phyloP scores from a whole-genome alignment of 1,284 basidiomycete species.

The Fomitopsis betulina region DNA sequence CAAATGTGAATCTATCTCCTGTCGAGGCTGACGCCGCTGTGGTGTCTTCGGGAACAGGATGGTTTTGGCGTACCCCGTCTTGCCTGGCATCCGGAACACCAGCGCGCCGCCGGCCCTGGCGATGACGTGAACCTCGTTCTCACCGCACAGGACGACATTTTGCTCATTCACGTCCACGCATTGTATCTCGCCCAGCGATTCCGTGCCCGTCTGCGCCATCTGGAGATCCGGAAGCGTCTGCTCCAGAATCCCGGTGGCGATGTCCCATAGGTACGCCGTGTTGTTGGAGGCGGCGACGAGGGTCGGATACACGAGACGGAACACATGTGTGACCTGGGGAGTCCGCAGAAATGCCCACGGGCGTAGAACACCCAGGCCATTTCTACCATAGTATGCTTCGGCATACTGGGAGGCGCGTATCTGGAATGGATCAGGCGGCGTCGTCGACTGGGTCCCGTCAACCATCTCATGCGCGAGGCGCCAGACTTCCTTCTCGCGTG shows the following conservation, averaged over 20 bases:
- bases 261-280: slow-evolving; percentile 55
- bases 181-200: not conserved
- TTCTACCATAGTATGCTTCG: too few species aligned
- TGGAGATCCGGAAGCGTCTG: slow-evolving; percentile 25
- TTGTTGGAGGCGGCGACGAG: slow-evolving; percentile 44
- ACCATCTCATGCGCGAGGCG: slow-evolving; percentile 26
- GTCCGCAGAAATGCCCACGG: not conserved
- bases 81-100: not conserved
- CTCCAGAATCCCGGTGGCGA: slow-evolving; percentile 41
- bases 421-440: not conserved
- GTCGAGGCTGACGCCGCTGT: not conserved
- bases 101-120: not conserved
- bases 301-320: slow-evolving; percentile 63
- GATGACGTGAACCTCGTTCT: not conserved
- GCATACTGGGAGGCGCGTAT: not conserved
- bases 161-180: not conserved
- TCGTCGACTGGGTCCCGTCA: not conserved
- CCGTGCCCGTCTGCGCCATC: not conserved
- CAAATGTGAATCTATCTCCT: not conserved
- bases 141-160: not conserved
- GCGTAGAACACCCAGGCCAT: not conserved
- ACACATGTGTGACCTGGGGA: slow-evolving; percentile 43
- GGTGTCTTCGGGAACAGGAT: not conserved
- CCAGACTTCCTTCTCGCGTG: slow-evolving; percentile 61
- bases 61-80: not conserved